These are phyloP conservation scores for Phylloporus arenicola DNA, from an alignment of 768 basidiomycete genomes.

Conservation along the genomic window DNA sequence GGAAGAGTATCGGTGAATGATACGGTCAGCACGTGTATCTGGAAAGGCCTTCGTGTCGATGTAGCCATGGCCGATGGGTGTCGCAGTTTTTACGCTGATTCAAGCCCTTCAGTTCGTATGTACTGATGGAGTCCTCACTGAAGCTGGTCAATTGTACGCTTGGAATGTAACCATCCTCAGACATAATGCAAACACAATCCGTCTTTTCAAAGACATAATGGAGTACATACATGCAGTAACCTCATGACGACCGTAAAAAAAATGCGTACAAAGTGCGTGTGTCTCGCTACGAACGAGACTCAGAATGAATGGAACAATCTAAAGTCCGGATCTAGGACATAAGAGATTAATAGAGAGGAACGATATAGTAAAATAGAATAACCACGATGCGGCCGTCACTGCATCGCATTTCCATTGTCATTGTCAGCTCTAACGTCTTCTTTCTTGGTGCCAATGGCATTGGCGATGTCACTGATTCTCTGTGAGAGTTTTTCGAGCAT, in stretches of 20 bases:
- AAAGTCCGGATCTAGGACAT: constrained; percentile 25
- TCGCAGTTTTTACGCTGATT: background rate
- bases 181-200: background rate
- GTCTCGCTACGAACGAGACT: constrained; percentile 9
- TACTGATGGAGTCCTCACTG: constrained; percentile 2
- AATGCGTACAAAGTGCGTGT: constrained; percentile 21
- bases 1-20: constrained; percentile 19
- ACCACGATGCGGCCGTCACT: constrained; percentile 7
- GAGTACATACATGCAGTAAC: constrained; percentile 16
- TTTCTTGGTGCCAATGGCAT: constrained; percentile 23
- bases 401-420: constrained; percentile 6
- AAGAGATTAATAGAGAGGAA: constrained; percentile 6
- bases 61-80: background rate
- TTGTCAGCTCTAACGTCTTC: constrained; percentile 18
- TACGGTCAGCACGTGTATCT: background rate
- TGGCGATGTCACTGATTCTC: constrained; percentile 30
- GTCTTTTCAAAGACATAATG: constrained; percentile 1
- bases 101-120: constrained; percentile 1
- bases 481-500: constrained; percentile 49
- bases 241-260: constrained; percentile 8
- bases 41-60: constrained; percentile 1
- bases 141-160: constrained; percentile 5
- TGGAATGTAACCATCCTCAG: background rate
- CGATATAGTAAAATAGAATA: constrained; percentile 7
- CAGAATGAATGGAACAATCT: constrained; percentile 16